phyloP scores from a whole-genome alignment of 768 basidiomycete species.

The Mycena galopus region DNA sequence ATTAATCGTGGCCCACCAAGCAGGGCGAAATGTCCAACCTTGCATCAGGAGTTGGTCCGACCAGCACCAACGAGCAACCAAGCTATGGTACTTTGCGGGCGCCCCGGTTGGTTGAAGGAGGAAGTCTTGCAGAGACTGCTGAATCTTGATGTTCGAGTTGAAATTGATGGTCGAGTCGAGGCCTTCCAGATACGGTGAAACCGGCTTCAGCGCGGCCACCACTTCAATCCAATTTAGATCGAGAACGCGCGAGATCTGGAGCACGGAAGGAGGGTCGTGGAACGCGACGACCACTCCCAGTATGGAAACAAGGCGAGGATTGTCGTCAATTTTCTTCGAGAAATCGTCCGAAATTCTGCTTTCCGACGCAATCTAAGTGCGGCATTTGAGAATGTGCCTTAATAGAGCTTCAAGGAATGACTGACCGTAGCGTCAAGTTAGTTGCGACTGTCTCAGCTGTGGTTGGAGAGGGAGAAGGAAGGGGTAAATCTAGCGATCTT shows the following conservation, averaged over 20 bases:
- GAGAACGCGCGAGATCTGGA: conserved; percentile 13
- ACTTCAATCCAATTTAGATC: conserved; percentile 2
- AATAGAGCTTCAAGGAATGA: too few species aligned
- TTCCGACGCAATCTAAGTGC: background rate
- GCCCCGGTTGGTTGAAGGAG: background rate
- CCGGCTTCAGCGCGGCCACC: background rate
- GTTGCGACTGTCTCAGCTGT: too few species aligned
- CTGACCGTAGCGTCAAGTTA: too few species aligned
- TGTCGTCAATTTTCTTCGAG: background rate
- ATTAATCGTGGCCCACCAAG: background rate
- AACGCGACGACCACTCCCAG: conserved; percentile 8
- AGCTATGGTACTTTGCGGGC: background rate
- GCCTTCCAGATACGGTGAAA: background rate
- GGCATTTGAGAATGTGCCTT: background rate
- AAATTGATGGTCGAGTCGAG: background rate
- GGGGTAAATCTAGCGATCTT: too few species aligned
- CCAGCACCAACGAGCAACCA: conserved; percentile 18
- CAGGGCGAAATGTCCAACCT: too few species aligned
- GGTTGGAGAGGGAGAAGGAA: too few species aligned
- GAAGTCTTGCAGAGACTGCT: background rate
- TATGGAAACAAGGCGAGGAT: background rate
- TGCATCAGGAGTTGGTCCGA: background rate
- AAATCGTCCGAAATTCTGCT: background rate
- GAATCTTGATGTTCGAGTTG: background rate
- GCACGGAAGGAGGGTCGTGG: conserved; percentile 1